Evolutionary conservation across 2,329 filamentous ascomycete species (phyloP).

Genomic region (Metarhizium album): DNA sequence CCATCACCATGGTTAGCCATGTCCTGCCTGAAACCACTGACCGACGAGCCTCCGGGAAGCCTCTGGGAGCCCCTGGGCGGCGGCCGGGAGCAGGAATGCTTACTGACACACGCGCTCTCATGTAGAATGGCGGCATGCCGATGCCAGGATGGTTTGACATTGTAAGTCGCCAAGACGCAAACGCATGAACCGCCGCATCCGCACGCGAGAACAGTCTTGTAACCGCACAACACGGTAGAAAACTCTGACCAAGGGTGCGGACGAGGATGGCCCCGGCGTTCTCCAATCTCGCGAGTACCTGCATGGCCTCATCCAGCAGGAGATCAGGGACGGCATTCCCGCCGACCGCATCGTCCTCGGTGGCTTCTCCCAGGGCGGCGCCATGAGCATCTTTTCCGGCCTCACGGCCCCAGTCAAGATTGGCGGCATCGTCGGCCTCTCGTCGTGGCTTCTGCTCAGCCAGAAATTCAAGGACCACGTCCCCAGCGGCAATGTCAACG

Average conservation of each 20-base stretch:
- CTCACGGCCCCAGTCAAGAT: conserved; percentile 62
- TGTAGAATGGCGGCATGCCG: conserved; percentile 58
- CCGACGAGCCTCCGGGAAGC: not conserved
- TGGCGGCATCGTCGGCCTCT: conserved; percentile 74
- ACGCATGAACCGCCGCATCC: too few species aligned
- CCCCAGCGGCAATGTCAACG: conserved; percentile 32
- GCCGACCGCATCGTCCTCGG: conserved; percentile 73
- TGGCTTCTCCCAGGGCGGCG: conserved; percentile 75
- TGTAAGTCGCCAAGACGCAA: conserved; percentile 27
- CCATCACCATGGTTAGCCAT: conserved; percentile 54
- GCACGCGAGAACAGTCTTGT: too few species aligned
- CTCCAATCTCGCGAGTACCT: conserved; percentile 49
- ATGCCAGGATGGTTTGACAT: conserved; percentile 91
- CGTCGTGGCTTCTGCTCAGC: conserved; percentile 64
- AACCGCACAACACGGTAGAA: conserved; percentile 22
- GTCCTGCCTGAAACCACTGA: not conserved
- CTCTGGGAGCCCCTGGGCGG: not conserved
- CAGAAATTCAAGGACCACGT: conserved; percentile 29
- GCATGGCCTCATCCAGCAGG: conserved; percentile 63
- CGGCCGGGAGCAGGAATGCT: too few species aligned
- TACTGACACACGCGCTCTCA: not conserved
- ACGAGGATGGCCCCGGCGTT: conserved; percentile 64
- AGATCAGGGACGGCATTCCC: conserved; percentile 70
- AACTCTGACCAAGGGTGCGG: conserved; percentile 16
- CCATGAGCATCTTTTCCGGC: conserved; percentile 70